These are phyloP conservation scores for Verruconis gallopava DNA, from an alignment of 2,329 filamentous ascomycete species.

Conservation along the genomic window DNA sequence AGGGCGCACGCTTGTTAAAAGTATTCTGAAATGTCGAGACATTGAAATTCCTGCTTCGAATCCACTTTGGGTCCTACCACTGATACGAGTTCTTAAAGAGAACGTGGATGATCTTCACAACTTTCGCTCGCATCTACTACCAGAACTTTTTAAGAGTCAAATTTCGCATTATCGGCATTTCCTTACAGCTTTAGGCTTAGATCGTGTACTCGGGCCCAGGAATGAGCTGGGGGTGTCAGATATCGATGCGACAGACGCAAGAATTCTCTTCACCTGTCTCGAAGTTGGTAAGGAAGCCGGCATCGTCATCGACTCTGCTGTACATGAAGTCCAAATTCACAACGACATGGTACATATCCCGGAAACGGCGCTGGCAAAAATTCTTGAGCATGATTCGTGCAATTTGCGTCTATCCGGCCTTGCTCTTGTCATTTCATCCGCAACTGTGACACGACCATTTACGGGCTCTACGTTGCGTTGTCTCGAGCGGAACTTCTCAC, in stretches of 20 bases:
- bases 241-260: too few species aligned
- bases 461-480: slow-evolving; percentile 47
- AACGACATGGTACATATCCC: slow-evolving; percentile 37
- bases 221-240: too few species aligned
- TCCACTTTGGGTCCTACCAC: not conserved
- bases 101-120: not conserved
- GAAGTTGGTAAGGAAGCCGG: slow-evolving; percentile 35
- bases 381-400: slow-evolving; percentile 25
- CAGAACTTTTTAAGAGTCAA: not conserved
- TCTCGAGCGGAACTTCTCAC: slow-evolving; percentile 51
- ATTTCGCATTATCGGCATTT: not conserved
- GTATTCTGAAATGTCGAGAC: slow-evolving; percentile 17
- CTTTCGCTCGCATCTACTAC: not conserved
- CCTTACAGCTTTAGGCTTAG: not conserved
- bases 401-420: slow-evolving; percentile 64
- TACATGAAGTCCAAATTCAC: slow-evolving; percentile 18
- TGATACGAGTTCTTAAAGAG: not conserved
- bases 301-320: slow-evolving; percentile 28
- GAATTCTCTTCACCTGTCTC: slow-evolving; percentile 25
- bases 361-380: slow-evolving; percentile 29
- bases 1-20: slow-evolving; percentile 19
- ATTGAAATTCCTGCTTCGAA: not conserved
- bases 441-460: slow-evolving; percentile 61
- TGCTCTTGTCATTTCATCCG: slow-evolving; percentile 65
- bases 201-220: not conserved